Evolutionary conservation across 2,329 filamentous ascomycete species (phyloP), one percentile per base, ranked within the genome.

Genomic region (Diaporthe batatas): DNA sequence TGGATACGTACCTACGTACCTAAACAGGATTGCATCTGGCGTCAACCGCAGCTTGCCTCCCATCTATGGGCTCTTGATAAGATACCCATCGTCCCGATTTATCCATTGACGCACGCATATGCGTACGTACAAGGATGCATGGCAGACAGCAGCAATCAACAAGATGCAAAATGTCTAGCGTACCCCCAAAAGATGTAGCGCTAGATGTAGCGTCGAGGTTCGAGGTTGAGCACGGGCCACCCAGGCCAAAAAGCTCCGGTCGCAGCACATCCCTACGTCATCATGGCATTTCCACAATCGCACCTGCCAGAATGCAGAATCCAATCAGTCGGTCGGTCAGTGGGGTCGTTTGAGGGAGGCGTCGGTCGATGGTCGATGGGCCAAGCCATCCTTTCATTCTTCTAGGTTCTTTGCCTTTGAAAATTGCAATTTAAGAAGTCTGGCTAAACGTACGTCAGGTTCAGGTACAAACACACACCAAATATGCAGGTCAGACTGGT

Each of bases 271-370:
- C 10, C 39, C 39, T 67, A 34, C 62, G 62, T 67, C 62, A 67
- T 53, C 47, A 67, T 67, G 62, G 62, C 62, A 67, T 67, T 67
- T 67, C 32, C 62, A 67, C 47, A 67, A 39, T 49, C 10, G 47
- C 62, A 53, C 7, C 47, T 53, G 21, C 47, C 47, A 53, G 23
- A 36, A 65, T 51, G 62, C 44, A 23, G n/a, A 34, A 51, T 25
- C 44, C 29, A 65, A 18, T 51, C 44, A 25, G 8, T 34, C 18
- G 10, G 25, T 25, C 55, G 16, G 0, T 39, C 42, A 12, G 29
- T 29, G 29, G 29, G 23, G 36, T 44, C 6, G 14, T 42, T 42
- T 32, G 42, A 34, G 25, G 16, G 4, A n/a, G 6, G 39, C 42
- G 18, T 49, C 18, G 11, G 23, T 23, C 42, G 12, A 51, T 18